These are phyloP conservation scores for Volvox carteri DNA, from an alignment of 163 green algal species.

Conservation along the genomic window DNA sequence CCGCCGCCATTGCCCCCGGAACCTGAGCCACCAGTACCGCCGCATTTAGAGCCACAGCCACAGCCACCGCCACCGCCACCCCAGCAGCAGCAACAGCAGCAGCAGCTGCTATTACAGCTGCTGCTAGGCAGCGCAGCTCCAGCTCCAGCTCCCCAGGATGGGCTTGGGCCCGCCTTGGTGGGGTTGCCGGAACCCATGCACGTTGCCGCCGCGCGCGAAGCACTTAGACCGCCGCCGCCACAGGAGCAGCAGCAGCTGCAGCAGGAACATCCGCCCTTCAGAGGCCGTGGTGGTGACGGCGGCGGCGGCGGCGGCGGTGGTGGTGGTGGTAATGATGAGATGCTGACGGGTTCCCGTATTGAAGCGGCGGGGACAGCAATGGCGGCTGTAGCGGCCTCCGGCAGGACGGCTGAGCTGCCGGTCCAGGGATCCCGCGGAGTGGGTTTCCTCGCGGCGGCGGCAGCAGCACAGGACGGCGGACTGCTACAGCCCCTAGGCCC, in stretches of 20 bases:
- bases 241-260: too few species aligned
- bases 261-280: too few species aligned
- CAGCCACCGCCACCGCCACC: not conserved
- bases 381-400: not conserved
- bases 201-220: too few species aligned
- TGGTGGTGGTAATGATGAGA: not conserved
- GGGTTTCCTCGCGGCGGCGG: too few species aligned
- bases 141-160: not conserved
- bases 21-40: not conserved
- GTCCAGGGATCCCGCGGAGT: too few species aligned
- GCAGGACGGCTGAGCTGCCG: too few species aligned
- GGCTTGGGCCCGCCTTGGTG: too few species aligned
- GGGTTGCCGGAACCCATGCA: too few species aligned
- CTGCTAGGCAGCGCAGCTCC: not conserved
- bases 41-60: not conserved
- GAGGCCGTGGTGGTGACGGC: not conserved
- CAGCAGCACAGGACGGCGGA: not conserved
- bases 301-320: not conserved
- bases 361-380: not conserved
- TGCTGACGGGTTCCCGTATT: not conserved
- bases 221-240: too few species aligned
- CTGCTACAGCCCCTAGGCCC: not conserved
- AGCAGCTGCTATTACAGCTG: not conserved
- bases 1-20: not conserved
- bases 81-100: not conserved